phyloP scores from a whole-genome alignment of 257 asterid genomes.

The Salvia hispanica region DNA sequence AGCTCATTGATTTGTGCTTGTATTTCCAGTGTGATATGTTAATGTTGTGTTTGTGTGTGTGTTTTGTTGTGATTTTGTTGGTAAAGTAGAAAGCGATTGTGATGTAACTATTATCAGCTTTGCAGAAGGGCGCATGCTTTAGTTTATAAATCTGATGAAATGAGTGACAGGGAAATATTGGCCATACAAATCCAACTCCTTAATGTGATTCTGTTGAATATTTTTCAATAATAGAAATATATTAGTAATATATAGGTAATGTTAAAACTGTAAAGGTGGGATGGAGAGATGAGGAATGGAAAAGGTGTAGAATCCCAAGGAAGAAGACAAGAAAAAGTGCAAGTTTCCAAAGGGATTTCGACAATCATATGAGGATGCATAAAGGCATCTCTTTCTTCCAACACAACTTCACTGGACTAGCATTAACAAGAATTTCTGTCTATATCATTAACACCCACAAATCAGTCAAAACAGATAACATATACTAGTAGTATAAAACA shows the following conservation, averaged over 20 bases:
- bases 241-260: no score
- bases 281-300: constrained; percentile 21
- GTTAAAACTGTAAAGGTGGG: not conserved
- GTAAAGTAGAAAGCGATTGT: constrained; percentile 33
- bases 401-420: not conserved
- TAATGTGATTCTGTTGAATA: constrained; percentile 18
- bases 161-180: constrained; percentile 17
- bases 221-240: no score
- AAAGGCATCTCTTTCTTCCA: constrained; percentile 50
- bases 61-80: not conserved
- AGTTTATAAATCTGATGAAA: constrained; percentile 21
- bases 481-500: no score
- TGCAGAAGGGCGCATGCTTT: constrained; percentile 36
- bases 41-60: not conserved
- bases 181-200: not conserved
- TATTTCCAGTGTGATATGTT: not conserved
- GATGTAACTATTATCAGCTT: constrained; percentile 33
- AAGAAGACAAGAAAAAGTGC: constrained; percentile 48
- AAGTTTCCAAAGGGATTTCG: constrained; percentile 77
- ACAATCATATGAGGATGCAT: constrained; percentile 69
- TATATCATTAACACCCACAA: no score
- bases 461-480: no score
- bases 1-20: not conserved
- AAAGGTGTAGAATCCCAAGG: constrained; percentile 50
- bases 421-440: not conserved